Evolutionary conservation across 768 basidiomycete species (phyloP).

Genomic region (Phylloporus sp.): DNA sequence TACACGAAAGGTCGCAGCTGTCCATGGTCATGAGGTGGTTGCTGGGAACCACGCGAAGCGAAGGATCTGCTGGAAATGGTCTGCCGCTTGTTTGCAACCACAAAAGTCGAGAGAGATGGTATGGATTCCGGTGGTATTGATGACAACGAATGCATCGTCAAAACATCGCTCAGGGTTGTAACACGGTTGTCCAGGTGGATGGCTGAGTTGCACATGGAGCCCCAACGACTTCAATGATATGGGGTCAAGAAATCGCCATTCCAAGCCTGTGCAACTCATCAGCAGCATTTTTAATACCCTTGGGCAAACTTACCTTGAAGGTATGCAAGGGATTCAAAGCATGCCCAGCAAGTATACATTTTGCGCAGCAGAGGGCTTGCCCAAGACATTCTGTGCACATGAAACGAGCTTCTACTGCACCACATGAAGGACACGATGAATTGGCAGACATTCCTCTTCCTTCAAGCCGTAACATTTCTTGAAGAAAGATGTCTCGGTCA

Average conservation of each 20-base stretch:
- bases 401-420: not conserved
- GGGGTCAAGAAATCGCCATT: no score
- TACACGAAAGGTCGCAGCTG: not conserved
- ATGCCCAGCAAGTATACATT: not conserved
- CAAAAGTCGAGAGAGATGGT: not conserved
- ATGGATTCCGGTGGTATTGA: not conserved
- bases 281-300: no score
- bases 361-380: not conserved
- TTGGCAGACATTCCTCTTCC: not conserved
- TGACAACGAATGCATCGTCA: not conserved
- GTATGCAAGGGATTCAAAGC: not conserved
- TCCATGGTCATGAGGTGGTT: not conserved
- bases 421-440: not conserved
- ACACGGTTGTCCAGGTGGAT: no score
- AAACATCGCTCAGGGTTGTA: not conserved
- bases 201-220: no score
- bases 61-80: not conserved
- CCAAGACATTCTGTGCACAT: conserved; percentile 1
- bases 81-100: not conserved
- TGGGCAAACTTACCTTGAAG: conserved; percentile 2
- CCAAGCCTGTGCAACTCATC: no score
- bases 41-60: not conserved
- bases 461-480: conserved; percentile 3
- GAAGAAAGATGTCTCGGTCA: not conserved
- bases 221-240: no score